Evolutionary conservation across 1,284 basidiomycete genomes (phyloP).

Genomic region (Golubevia sp.): DNA sequence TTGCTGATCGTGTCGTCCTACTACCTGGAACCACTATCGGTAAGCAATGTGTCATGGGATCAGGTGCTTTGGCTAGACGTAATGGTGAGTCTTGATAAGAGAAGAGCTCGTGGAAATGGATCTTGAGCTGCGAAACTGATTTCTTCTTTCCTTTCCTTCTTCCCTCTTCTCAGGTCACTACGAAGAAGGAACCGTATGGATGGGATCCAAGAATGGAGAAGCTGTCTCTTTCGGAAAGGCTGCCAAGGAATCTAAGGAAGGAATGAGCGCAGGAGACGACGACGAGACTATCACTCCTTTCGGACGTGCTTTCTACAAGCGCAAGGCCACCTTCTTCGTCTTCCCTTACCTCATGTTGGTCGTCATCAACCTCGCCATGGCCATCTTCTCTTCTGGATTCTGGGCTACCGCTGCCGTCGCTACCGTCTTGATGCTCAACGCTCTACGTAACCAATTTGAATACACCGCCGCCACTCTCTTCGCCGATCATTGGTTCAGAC

Average conservation of each 20-base stretch:
- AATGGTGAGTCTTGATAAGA: constrained; percentile 17
- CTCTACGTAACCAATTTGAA: constrained; percentile 36
- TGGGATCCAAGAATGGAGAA: constrained; percentile 60
- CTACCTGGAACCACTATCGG: constrained; percentile 57
- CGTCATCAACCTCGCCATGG: constrained; percentile 50
- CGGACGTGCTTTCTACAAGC: constrained; percentile 59
- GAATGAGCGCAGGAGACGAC: constrained; percentile 14
- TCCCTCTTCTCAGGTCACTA: constrained; percentile 27
- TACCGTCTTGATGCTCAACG: constrained; percentile 51
- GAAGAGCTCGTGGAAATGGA: too few relatives aligned
- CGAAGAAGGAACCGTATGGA: constrained; percentile 60
- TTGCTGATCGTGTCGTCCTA: constrained; percentile 59
- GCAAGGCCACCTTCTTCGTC: constrained; percentile 60
- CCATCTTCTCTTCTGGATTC: constrained; percentile 53
- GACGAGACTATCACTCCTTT: constrained; percentile 60
- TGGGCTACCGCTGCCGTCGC: constrained; percentile 56
- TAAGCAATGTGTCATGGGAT: constrained; percentile 60
- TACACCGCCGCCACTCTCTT: constrained; percentile 33
- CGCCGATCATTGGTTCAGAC: constrained; percentile 58
- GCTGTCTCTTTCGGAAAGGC: constrained; percentile 59
- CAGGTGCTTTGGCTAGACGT: constrained; percentile 53
- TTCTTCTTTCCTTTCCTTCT: not conserved
- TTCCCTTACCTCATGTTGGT: constrained; percentile 59
- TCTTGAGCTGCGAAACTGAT: too few relatives aligned
- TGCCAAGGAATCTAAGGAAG: constrained; percentile 34